Base-by-base conservation (phyloP, 345 rosid species). In the Euclidium syriacum region DNA sequence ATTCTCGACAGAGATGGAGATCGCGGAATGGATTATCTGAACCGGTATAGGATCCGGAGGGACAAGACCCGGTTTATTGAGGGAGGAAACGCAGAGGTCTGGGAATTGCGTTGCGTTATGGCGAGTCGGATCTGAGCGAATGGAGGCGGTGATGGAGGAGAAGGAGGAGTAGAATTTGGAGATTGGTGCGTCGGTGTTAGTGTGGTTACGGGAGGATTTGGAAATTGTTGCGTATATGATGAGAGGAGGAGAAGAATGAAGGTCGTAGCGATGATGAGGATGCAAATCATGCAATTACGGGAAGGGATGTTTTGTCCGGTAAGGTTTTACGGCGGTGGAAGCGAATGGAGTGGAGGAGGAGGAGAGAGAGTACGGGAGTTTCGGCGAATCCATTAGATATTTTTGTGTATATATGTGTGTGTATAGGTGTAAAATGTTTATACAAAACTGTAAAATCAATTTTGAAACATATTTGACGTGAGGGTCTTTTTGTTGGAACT, bases 71-170 rank as follows among this genome's bases (percentile, higher is more conserved):
- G 81, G 62, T 5, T 73, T 15, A 0, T 78, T 30, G 10, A 87
- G 65, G 0, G 89, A 78, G 4, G 81, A 24, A 0, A 64, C 52
- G 54, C 95, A 87, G 1, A 32, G 36, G 32, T 80, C 83, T 0
- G 84, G 89, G 70, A 67, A 73, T 27, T 90, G 77, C 1, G 96
- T 83, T 10, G 96, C 85, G 35, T 79, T 75, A 33, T 92, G 5
- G 96, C 88, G 16, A 66, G 80, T 2, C 43, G 56, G 54, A 88
- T 75, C 64, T 74, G 75, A 9, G 75, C 60, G 32, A 75, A 11
- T n/a, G 71, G 55, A 0, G 58, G 62, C 2, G 61, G 22, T n/a
- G 72, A 41, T 1, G 66, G 19, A 10, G 58, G 58, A 43, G 60
- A 41, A 10, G 43, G 65, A 15, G 42, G 60, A 6, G n/a, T n/a